Evolutionary conservation across 345 rosid species (phyloP).

Genomic region (Citrus australasica): DNA sequence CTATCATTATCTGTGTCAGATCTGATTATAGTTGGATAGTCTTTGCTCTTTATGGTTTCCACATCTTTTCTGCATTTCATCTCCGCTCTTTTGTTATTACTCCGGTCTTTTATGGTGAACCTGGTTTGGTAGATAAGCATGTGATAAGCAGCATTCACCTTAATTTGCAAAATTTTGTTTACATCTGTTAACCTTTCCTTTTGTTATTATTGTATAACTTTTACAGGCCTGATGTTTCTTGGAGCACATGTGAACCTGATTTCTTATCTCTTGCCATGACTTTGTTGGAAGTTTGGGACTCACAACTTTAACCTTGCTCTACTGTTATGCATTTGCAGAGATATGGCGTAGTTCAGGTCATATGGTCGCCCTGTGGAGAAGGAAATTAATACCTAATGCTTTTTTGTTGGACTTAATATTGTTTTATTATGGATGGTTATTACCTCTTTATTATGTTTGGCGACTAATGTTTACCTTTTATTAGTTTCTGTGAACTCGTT

Average conservation of each 20-base stretch:
- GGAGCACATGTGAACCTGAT: conserved; percentile 93
- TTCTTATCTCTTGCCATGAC: conserved; percentile 91
- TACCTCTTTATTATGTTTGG: conserved; percentile 28
- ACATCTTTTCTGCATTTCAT: neutral
- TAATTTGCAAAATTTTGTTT: conserved; percentile 21
- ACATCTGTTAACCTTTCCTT: conserved; percentile 42
- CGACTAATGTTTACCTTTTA: conserved; percentile 29
- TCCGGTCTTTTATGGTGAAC: neutral
- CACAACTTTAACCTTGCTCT: conserved; percentile 98
- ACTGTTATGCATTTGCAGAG: conserved; percentile 99
- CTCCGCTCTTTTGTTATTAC: neutral
- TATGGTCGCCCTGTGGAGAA: conserved; percentile 23
- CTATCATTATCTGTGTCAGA: conserved; percentile 7
- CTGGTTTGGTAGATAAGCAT: neutral
- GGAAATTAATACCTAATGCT: conserved; percentile 28
- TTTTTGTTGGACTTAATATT: conserved; percentile 45
- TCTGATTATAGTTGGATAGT: neutral
- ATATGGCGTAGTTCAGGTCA: conserved; percentile 41
- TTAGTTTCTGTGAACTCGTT: conserved; percentile 19
- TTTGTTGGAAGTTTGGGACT: conserved; percentile 99
- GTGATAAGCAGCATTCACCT: neutral
- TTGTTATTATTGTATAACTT: conserved; percentile 48
- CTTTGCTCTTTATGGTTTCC: neutral
- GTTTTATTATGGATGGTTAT: conserved; percentile 32
- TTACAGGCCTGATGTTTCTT: conserved; percentile 90